Evolutionary conservation across 306 rosid species (phyloP).

Genomic region (Dalbergia cultrata): DNA sequence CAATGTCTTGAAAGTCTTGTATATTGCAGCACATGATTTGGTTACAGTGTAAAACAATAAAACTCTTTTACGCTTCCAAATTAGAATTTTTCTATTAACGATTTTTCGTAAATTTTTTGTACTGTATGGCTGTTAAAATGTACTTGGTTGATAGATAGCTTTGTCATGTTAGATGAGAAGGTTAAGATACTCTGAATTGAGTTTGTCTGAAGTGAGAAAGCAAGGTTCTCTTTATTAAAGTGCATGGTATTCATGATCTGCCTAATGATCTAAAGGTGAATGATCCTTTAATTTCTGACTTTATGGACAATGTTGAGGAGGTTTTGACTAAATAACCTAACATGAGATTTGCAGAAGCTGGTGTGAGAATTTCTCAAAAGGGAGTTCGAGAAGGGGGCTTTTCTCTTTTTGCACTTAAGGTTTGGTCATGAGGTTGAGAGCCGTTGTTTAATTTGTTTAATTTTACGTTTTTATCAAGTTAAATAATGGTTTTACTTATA

Average conservation of each 20-base stretch:
- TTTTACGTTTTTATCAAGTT: background rate
- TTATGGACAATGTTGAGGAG: no score
- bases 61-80: no score
- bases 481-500: constrained; percentile 8
- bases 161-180: background rate
- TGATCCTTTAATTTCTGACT: no score
- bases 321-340: no score
- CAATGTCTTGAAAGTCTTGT: no score
- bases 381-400: background rate
- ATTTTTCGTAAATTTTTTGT: background rate
- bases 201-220: background rate
- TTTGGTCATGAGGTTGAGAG: constrained; percentile 28
- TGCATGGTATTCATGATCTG: background rate
- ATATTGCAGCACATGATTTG: no score
- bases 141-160: constrained; percentile 32
- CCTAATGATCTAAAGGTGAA: background rate
- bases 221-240: background rate
- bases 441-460: background rate
- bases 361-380: background rate
- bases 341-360: constrained; percentile 19
- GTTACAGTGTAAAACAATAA: no score
- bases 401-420: background rate
- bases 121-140: constrained; percentile 15
- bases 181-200: background rate
- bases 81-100: no score